A percentile compares a stretch with the other conserved stretches of the same genome.
These are phyloP conservation scores for Solanum bulbocastanum DNA, from an alignment of 257 asterid genomes.

Conservation along the genomic window DNA sequence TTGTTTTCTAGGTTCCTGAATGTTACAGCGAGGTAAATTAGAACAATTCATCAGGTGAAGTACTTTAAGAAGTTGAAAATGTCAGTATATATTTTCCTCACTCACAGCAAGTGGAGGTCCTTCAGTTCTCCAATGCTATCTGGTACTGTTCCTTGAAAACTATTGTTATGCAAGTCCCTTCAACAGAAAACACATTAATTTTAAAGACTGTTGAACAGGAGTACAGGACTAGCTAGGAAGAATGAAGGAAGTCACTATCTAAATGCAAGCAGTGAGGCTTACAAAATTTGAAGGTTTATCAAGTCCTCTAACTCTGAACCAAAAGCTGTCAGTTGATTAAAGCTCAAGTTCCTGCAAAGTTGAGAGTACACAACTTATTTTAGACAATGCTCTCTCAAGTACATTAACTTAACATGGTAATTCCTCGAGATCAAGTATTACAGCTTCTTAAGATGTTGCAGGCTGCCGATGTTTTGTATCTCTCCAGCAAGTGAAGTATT, in stretches of 20 bases:
- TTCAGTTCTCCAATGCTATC: slow-evolving; percentile 66
- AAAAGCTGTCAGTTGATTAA: slow-evolving; percentile 65
- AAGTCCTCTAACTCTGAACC: slow-evolving; percentile 83
- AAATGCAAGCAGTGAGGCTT: slow-evolving; percentile 23
- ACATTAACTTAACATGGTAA: not conserved
- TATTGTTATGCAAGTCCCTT: slow-evolving; percentile 87
- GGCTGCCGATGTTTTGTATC: slow-evolving; percentile 75
- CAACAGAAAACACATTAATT: not conserved
- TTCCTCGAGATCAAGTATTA: slow-evolving; percentile 10
- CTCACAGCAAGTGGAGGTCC: slow-evolving; percentile 76
- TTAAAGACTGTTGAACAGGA: not conserved
- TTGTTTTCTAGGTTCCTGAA: slow-evolving; percentile 78
- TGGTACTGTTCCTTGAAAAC: slow-evolving; percentile 70
- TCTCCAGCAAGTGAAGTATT: slow-evolving; percentile 83
- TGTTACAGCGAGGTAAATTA: slow-evolving; percentile 3
- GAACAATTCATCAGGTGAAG: not conserved
- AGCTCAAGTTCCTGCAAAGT: slow-evolving; percentile 77
- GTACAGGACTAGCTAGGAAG: not conserved
- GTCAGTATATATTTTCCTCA: not conserved
- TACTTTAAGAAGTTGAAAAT: not conserved
- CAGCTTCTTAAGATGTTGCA: slow-evolving; percentile 81
- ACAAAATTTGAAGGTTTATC: slow-evolving; percentile 83
- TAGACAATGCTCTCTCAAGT: not conserved
- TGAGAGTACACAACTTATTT: not conserved
- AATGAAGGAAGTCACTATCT: not conserved